A percentile compares a stretch with the other conserved stretches of the same genome.
These are phyloP conservation scores for Phyllostachys edulis DNA, from an alignment of 176 grass and related monocot species.

Conservation along the genomic window DNA sequence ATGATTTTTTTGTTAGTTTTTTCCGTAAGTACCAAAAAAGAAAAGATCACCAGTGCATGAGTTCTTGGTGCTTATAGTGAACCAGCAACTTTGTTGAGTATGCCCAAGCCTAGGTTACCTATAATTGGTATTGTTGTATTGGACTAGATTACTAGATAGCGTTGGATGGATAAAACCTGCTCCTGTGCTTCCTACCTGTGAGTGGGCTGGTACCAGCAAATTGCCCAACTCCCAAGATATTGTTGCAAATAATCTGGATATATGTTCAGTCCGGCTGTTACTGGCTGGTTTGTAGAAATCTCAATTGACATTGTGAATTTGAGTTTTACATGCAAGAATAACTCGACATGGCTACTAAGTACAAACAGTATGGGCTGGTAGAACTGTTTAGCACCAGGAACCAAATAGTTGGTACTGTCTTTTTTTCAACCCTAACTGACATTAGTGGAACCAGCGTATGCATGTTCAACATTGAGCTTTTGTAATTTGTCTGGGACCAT, in stretches of 20 bases:
- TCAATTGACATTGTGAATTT: neutral
- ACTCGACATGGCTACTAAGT: neutral
- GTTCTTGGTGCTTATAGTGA: constrained; percentile 9
- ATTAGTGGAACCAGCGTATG: neutral
- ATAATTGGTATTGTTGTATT: neutral
- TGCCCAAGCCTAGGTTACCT: neutral
- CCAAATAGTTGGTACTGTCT: neutral
- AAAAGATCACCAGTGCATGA: neutral
- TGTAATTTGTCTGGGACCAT: neutral
- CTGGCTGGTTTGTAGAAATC: neutral
- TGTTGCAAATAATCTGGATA: neutral
- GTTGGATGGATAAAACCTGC: constrained; percentile 1
- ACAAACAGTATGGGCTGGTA: neutral
- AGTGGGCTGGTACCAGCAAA: neutral
- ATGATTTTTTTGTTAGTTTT: neutral
- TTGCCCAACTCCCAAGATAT: neutral
- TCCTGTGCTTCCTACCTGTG: neutral
- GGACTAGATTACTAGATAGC: too few species aligned
- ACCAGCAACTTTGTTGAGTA: neutral
- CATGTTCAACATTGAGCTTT: neutral
- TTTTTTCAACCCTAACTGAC: neutral
- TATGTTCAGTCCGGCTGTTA: neutral
- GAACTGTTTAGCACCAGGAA: neutral
- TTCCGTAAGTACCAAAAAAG: neutral
- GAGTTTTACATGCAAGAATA: constrained; percentile 5